Evolutionary conservation across 1,284 basidiomycete genomes (phyloP), one percentile per base, ranked within the genome.

Genomic region (Malassezia dermatis): DNA sequence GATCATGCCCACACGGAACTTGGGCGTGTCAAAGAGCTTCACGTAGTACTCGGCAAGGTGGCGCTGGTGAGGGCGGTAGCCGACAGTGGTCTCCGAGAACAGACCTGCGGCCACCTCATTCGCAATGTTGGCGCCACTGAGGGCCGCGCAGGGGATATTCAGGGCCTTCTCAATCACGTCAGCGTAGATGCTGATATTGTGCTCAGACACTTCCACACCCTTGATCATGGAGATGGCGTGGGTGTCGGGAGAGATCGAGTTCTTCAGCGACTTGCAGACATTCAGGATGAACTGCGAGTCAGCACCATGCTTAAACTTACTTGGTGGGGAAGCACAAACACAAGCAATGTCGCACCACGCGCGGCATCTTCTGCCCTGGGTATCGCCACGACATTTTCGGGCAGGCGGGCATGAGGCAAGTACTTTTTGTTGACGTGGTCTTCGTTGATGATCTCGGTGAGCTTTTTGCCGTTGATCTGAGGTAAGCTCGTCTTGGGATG

Each of bases 71-170:
- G 75, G 75, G 30, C 79, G 70, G 65, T 80, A 81, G 1, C 80
- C 80, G 59, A 82, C 77, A 1, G 80, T 81, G 8, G 80, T 81
- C 69, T 81, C 80, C 21, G 76, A 76, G 61, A 80, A 80, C 58
- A 75, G 71, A 56, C 78, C 79, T 48, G 67, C 73, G 1, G 79
- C 78, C 19, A 79, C 79, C 64, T 82, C 81, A 55, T 81, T 77
- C 31, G 81, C 81, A 49, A 82, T 81, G 73, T 82, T 82, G 30
- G 81, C 80, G 5, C 81, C 81, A 32, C 77, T 78, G 3, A 82
- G 66, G 2, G 81, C 80, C 1, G 78, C 78, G 60, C 79, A 80
- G 8, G 77, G 76, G 30, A 78, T 77, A 13, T 76, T 76, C 32
- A 81, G 73, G 59, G 78, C 75, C 30, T 76, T 71, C 65, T 80